Base-by-base conservation (phyloP, 75 land plant species). In the Isoetes taiwanensis region DNA sequence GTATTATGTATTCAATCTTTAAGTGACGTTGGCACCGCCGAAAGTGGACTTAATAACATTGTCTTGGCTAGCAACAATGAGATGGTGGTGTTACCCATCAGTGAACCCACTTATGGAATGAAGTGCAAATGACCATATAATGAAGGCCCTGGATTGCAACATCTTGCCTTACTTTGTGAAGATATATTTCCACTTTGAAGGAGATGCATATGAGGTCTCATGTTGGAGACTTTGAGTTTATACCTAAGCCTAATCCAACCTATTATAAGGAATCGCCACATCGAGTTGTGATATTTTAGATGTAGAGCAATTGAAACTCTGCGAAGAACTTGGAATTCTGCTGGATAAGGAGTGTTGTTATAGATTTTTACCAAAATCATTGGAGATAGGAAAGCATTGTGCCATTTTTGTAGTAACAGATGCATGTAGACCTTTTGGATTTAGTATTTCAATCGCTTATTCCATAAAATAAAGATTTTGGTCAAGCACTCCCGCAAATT, bases 31-130 rank as follows among this genome's bases (percentile, higher is more conserved):
- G 50, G 50, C 6, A 46, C 50, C 6, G 5, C 12, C 19, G 50
- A 46, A 23, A 46, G 50, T n/a, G 50, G 50, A 8, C 19, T 46
- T 6, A 46, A 46, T 23, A 46, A 23, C 50, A 46, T 46, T 19
- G 50, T 46, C 6, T n/a, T 46, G 16, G 50, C 50, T 23, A 46
- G 50, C 50, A 46, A 46, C 50, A 46, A 46, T n/a, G 50, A 46
- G 50, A 46, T 46, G 50, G 50, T 46, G 6, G 8, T 46, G 16
- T 23, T 46, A 8, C 50, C 50, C 6, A 46, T 46, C 21, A 46
- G 23, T 23, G 50, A 46, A 23, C 50, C 50, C 12, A 23, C 25
- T 6, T 23, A 46, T 19, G 50, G 50, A 5, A 46, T 23, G 50
- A 5, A n/a, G 16, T 3, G 50, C 12, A 46, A 46, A 23, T 46